These are phyloP conservation scores for Amphicarpaea edgeworthii DNA, from an alignment of 306 rosid genomes.

Conservation along the genomic window DNA sequence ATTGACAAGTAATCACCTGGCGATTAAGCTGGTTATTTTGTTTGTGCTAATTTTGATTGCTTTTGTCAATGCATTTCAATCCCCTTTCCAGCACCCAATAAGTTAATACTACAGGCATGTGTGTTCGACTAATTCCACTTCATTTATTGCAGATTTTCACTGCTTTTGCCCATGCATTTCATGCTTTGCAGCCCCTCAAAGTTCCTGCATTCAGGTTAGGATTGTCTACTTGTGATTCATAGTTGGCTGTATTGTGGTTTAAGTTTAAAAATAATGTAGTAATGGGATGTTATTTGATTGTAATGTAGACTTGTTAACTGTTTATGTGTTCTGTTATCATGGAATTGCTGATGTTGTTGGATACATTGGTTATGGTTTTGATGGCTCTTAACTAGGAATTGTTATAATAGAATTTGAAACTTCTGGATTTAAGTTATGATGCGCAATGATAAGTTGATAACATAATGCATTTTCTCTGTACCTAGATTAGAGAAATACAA, in stretches of 20 bases:
- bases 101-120: not conserved
- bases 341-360: slow-evolving; percentile 24
- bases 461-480: not conserved
- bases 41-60: not conserved
- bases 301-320: slow-evolving; percentile 19
- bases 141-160: slow-evolving; percentile 76
- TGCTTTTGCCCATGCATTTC: slow-evolving; percentile 84
- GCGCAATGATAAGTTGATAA: not conserved
- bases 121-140: slow-evolving; percentile 41
- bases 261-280: not conserved
- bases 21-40: not conserved
- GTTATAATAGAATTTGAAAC: not conserved
- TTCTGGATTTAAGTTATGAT: not conserved
- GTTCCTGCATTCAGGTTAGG: slow-evolving; percentile 93
- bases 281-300: slow-evolving; percentile 23
- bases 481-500: not conserved
- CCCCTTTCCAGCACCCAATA: not conserved
- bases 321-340: slow-evolving; percentile 16
- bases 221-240: slow-evolving; percentile 12
- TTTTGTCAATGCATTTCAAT: not conserved
- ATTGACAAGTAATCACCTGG: not conserved
- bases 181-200: slow-evolving; percentile 92
- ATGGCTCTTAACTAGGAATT: slow-evolving; percentile 1
- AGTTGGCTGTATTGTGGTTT: slow-evolving; percentile 18
- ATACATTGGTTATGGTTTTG: slow-evolving; percentile 5